Conservation (phyloP, 441 rosid species). For the Iberis amara region DNA sequence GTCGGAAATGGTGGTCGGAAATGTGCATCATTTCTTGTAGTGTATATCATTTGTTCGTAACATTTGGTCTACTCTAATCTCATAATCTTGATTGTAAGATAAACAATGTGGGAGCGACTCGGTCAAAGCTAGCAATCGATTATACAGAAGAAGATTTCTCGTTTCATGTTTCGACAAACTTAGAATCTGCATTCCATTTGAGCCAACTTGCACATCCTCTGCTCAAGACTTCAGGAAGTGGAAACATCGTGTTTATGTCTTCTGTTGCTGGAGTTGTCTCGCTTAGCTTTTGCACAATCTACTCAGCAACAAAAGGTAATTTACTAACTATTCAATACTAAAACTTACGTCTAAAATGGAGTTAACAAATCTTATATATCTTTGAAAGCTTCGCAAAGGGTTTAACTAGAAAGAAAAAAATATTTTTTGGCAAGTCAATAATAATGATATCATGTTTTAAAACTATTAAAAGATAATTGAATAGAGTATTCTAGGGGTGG, state of each 20-base stretch:
- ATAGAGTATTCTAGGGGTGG: too few species aligned
- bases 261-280: conserved; percentile 32
- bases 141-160: neutral
- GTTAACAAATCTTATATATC: too few species aligned
- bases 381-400: too few species aligned
- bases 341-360: too few species aligned
- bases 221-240: neutral
- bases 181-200: neutral
- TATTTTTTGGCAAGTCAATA: too few species aligned
- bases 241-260: conserved; percentile 23
- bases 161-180: neutral
- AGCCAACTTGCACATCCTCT: conserved; percentile 1
- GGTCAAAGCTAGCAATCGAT: neutral
- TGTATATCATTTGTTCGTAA: neutral
- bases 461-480: too few species aligned
- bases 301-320: conserved; percentile 39
- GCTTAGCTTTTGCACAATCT: conserved; percentile 23
- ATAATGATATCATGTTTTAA: too few species aligned
- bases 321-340: too few species aligned
- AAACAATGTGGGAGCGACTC: conserved; percentile 28
- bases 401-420: too few species aligned
- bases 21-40: too few species aligned
- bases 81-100: conserved; percentile 23
- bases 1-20: too few species aligned
- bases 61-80: too few species aligned